A percentile compares a stretch with the other conserved stretches of the same genome.
Evolutionary conservation across 1,284 basidiomycete species (phyloP).

Genomic region (Singerocomus inundabilis): DNA sequence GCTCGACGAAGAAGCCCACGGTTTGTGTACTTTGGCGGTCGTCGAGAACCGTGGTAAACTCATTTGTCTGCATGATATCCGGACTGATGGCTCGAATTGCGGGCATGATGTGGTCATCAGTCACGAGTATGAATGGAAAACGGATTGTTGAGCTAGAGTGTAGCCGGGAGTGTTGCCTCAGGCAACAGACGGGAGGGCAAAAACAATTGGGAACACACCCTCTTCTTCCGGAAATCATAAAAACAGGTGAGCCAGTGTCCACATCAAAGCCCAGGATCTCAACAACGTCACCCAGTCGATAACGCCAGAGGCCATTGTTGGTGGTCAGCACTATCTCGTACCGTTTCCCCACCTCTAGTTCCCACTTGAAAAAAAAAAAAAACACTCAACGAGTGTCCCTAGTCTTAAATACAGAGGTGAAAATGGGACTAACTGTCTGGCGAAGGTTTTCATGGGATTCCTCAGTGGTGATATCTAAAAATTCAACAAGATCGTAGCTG

Average conservation of each 20-base stretch:
- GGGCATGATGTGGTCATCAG: constrained; percentile 3
- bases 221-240: constrained; percentile 4
- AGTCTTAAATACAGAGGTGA: background rate
- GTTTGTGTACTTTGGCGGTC: constrained; percentile 2
- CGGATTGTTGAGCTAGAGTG: constrained; percentile 1
- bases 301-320: constrained; percentile 15
- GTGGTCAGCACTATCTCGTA: constrained; percentile 16
- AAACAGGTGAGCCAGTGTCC: constrained; percentile 3
- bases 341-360: constrained; percentile 4
- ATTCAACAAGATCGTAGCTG: constrained; percentile 2
- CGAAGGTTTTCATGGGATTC: constrained; percentile 1
- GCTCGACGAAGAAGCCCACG: constrained; percentile 14
- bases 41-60: constrained; percentile 8
- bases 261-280: constrained; percentile 5
- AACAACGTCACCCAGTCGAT: constrained; percentile 7
- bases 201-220: background rate
- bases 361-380: constrained; percentile 9
- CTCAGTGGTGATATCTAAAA: background rate
- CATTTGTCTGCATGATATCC: background rate
- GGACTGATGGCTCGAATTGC: background rate
- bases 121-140: background rate
- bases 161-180: background rate
- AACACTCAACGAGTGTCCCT: background rate
- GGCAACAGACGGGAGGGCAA: no score
- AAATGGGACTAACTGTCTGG: background rate